Conservation (phyloP, 345 rosid species). For the Salix purpurea region DNA sequence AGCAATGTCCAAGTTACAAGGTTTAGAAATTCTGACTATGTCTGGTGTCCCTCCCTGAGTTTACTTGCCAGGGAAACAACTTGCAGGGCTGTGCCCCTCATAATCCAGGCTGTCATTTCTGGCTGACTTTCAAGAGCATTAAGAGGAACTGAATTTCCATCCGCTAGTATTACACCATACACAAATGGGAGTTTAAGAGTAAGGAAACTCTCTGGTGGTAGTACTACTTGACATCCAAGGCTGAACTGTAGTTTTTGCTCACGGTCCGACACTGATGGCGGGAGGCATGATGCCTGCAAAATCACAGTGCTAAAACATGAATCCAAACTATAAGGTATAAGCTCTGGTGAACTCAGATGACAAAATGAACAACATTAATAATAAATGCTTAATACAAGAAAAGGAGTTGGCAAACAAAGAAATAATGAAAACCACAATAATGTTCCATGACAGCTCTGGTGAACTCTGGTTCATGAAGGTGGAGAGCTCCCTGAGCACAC, state of each 20-base stretch:
- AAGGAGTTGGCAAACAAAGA: background rate
- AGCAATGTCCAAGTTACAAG: slow-evolving; percentile 12
- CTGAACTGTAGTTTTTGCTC: slow-evolving; percentile 56
- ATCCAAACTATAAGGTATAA: background rate
- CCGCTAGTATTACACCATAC: slow-evolving; percentile 62
- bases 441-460: background rate
- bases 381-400: background rate
- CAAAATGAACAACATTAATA: background rate
- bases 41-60: slow-evolving; percentile 23
- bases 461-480: background rate
- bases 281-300: slow-evolving; percentile 62
- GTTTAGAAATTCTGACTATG: slow-evolving; percentile 21
- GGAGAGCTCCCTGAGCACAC: background rate
- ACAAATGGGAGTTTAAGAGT: slow-evolving; percentile 70
- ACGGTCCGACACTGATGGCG: slow-evolving; percentile 39
- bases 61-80: slow-evolving; percentile 50
- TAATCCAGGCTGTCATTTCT: slow-evolving; percentile 71
- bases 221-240: slow-evolving; percentile 61
- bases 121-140: slow-evolving; percentile 61
- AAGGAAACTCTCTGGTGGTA: slow-evolving; percentile 83
- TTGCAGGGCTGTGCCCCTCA: slow-evolving; percentile 57
- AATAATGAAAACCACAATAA: background rate
- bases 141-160: slow-evolving; percentile 49
- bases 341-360: background rate
- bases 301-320: slow-evolving; percentile 5